Conservation (phyloP, 2,329 filamentous ascomycete genomes). For the Lachnellula cervina region DNA sequence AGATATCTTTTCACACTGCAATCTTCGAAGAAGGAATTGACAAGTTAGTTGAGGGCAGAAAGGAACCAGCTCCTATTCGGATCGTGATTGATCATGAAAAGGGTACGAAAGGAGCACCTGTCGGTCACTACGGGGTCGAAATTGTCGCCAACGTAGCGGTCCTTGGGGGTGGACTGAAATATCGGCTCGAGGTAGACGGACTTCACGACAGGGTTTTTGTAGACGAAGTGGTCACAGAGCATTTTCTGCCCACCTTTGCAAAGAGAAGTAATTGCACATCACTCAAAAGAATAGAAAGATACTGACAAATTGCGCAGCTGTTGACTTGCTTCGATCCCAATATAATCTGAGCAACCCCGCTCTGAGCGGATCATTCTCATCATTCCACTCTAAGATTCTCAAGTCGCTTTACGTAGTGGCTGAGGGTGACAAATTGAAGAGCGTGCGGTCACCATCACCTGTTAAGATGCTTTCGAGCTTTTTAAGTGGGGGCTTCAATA, state of each 20-base stretch:
- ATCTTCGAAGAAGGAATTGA: slow-evolving; percentile 67
- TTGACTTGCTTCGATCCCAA: slow-evolving; percentile 66
- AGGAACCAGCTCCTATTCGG: slow-evolving; percentile 63
- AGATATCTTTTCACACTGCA: slow-evolving; percentile 57
- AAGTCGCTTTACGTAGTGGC: slow-evolving; percentile 61
- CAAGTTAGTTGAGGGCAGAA: slow-evolving; percentile 57
- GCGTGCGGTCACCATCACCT: slow-evolving; percentile 75
- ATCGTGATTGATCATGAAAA: slow-evolving; percentile 68
- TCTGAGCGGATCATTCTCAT: slow-evolving; percentile 64
- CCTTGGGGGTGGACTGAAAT: slow-evolving; percentile 48
- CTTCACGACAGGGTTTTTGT: slow-evolving; percentile 66
- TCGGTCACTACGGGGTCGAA: slow-evolving; percentile 66
- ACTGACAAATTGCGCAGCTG: slow-evolving; percentile 49
- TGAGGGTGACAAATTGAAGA: slow-evolving; percentile 59
- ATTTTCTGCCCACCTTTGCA: slow-evolving; percentile 70
- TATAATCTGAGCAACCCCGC: slow-evolving; percentile 61
- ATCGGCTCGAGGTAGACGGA: slow-evolving; percentile 55
- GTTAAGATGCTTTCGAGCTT: slow-evolving; percentile 87
- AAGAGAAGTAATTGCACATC: slow-evolving; percentile 55
- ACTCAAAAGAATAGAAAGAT: neutral
- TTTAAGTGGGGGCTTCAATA: slow-evolving; percentile 55
- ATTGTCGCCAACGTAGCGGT: slow-evolving; percentile 59
- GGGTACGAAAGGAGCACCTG: slow-evolving; percentile 60
- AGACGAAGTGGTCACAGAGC: slow-evolving; percentile 67
- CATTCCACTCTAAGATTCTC: slow-evolving; percentile 73